Conservation (phyloP, 306 rosid species). For the Acmispon strigosus region DNA sequence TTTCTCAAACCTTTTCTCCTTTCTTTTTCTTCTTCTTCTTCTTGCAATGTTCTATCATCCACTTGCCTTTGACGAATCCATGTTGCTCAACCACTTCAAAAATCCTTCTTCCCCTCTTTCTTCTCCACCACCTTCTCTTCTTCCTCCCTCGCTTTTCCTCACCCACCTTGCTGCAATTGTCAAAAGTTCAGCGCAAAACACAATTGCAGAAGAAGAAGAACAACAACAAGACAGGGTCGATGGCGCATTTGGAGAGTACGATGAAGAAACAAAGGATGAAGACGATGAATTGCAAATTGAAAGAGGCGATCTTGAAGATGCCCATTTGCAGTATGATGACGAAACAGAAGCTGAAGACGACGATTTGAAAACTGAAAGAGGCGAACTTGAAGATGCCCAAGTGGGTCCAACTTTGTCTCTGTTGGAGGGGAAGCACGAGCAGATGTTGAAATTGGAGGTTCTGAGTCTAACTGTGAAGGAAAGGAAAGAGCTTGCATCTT, state of each 20-base stretch:
- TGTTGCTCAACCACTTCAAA: background rate
- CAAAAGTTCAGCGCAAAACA: background rate
- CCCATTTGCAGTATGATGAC: slow-evolving; percentile 15
- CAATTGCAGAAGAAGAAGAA: slow-evolving; percentile 13
- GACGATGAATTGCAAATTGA: slow-evolving; percentile 21
- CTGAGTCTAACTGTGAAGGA: slow-evolving; percentile 69
- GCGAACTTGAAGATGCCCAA: slow-evolving; percentile 9
- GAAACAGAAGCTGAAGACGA: slow-evolving; percentile 8
- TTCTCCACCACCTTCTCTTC: slow-evolving; percentile 20
- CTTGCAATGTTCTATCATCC: background rate
- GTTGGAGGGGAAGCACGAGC: slow-evolving; percentile 37
- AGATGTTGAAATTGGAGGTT: slow-evolving; percentile 34
- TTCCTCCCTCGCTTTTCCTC: slow-evolving; percentile 17
- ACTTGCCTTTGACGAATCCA: background rate
- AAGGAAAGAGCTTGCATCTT: slow-evolving; percentile 79
- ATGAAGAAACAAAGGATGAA: slow-evolving; percentile 12
- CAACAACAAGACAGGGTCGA: background rate
- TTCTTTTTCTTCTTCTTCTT: slow-evolving; percentile 26
- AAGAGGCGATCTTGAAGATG: slow-evolving; percentile 10
- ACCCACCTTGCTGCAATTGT: background rate
- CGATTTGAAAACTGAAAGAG: slow-evolving; percentile 23
- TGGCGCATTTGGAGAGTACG: background rate
- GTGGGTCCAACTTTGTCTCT: slow-evolving; percentile 23
- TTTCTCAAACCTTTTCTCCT: slow-evolving; percentile 36
- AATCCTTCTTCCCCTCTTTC: slow-evolving; percentile 7